phyloP scores from a whole-genome alignment of 2,329 filamentous ascomycete species.

The Paracamarosporium sp. region DNA sequence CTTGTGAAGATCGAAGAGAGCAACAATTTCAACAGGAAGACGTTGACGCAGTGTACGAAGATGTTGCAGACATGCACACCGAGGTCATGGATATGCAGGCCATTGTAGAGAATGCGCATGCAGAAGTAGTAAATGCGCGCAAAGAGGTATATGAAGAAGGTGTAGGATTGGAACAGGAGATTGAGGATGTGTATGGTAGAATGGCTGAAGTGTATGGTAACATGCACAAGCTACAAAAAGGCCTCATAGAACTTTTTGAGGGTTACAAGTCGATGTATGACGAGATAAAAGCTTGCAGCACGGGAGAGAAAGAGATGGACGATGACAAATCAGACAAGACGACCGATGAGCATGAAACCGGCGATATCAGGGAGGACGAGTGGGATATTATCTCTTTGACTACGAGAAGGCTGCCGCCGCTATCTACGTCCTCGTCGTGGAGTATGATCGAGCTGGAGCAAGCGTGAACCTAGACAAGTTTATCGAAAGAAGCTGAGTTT shows the following conservation, averaged over 20 bases:
- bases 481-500: no score
- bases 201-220: not conserved
- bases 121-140: not conserved
- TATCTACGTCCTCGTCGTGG: not conserved
- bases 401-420: not conserved
- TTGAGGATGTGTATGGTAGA: not conserved
- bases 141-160: not conserved
- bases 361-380: not conserved
- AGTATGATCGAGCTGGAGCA: not conserved
- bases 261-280: conserved; percentile 20
- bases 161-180: not conserved
- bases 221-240: not conserved
- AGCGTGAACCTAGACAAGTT: no score
- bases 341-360: not conserved
- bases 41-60: not conserved
- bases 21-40: not conserved
- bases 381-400: conserved; percentile 2
- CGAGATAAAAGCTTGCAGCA: not conserved
- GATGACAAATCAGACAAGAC: not conserved
- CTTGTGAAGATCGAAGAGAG: not conserved
- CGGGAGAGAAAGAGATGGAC: not conserved
- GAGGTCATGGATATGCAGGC: not conserved
- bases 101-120: not conserved
- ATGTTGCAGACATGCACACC: not conserved
- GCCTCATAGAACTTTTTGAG: conserved; percentile 4